Conservation (phyloP, 2,329 filamentous ascomycete species). For the Plenodomus tracheiphilus region DNA sequence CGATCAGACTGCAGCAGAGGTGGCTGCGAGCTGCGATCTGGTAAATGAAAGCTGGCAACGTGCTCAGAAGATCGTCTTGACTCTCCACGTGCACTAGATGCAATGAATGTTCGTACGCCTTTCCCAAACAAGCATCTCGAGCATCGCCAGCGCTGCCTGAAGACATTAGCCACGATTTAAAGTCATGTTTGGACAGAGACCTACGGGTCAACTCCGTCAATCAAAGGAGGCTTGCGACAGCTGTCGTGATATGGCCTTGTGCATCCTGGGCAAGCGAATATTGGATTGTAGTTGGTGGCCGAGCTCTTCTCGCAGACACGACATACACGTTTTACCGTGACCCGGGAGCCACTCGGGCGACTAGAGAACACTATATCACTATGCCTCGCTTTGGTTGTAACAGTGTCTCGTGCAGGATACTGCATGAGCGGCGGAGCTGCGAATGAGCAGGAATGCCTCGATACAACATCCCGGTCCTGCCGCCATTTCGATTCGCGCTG, state of each 20-base stretch:
- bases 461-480: background rate
- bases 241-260: constrained; percentile 39
- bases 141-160: constrained; percentile 15
- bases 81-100: background rate
- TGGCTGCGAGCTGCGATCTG: background rate
- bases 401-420: background rate
- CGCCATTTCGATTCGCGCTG: background rate
- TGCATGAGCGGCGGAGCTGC: background rate
- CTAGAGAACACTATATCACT: constrained; percentile 7
- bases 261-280: constrained; percentile 41
- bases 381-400: background rate
- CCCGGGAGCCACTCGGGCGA: constrained; percentile 7
- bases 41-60: background rate
- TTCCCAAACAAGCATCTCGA: constrained; percentile 13
- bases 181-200: background rate
- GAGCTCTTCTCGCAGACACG: constrained; percentile 32
- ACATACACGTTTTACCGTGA: constrained; percentile 23
- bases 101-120: background rate
- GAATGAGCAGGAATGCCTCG: background rate
- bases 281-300: constrained; percentile 26
- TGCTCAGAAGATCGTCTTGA: background rate
- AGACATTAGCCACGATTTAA: constrained; percentile 4
- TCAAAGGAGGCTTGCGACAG: constrained; percentile 33
- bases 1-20: background rate
- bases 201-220: constrained; percentile 13